Base-by-base conservation (phyloP, 306 rosid genomes). In the Rosa persica region DNA sequence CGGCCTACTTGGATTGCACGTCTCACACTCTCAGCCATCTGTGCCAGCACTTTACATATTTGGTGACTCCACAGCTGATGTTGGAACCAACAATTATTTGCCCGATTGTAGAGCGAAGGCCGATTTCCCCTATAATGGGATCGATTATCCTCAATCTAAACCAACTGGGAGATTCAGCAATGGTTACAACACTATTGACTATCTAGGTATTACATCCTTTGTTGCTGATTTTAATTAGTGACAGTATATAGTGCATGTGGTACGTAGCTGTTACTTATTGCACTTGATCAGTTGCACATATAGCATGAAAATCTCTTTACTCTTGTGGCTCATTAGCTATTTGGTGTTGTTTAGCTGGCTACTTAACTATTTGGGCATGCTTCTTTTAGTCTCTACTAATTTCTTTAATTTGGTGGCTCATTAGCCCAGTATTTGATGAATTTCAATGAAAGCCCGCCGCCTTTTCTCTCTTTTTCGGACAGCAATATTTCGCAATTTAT, bases 91-190 rank as follows among this genome's bases (percentile, higher is more conserved):
- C 70, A 0, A 78, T 67, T 77, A 40, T 69, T 22, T 78, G 48
- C 51, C 72, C 0, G 30, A 68, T 0, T 66, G 52, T 38, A 6
- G 6, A 40, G 73, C 86, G 6, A 74, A 13, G 70, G 80, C 82
- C 8, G 70, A 82, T 42, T 12, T 46, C 27, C 48, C 19, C 12
- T 19, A 0, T 10, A 64, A 78, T 30, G 79, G 86, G 15, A 74
- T 82, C 8, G 86, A 82, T 69, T 82, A 30, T 12, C 82, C 76
- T 19, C 76, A 39, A 9, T 67, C 77, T 19, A 67, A 0, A 19
- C 49, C 86, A n/a, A 78, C 80, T 0, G 86, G 82, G 8, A 78
- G 80, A 66, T 82, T 78, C 39, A 67, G 80, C 72, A 82, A 82
- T 36, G 82, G 86, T 27, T 82, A 73, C 22, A 73, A 82, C 72